Evolutionary conservation across 306 rosid genomes (phyloP).

Genomic region (Cicer judaicum): DNA sequence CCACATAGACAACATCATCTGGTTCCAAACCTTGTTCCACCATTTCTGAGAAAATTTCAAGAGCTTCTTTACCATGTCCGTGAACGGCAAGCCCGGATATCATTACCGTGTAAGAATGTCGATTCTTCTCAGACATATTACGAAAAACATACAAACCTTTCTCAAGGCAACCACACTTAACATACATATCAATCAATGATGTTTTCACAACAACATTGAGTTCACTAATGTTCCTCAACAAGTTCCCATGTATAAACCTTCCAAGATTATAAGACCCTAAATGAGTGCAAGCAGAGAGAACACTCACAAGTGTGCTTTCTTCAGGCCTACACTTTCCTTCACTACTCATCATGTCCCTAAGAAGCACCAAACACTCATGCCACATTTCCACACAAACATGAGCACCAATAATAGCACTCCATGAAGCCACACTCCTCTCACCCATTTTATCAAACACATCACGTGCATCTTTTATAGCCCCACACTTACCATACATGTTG

Average conservation of each 20-base stretch:
- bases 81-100: conserved; percentile 84
- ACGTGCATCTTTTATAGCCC: conserved; percentile 50
- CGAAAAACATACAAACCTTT: conserved; percentile 61
- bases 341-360: conserved; percentile 61
- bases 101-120: conserved; percentile 70
- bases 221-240: conserved; percentile 69
- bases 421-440: conserved; percentile 75
- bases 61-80: conserved; percentile 76
- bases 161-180: conserved; percentile 76
- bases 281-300: conserved; percentile 84
- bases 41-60: conserved; percentile 69
- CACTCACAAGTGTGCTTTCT: conserved; percentile 76
- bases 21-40: conserved; percentile 66
- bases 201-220: conserved; percentile 81
- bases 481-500: conserved; percentile 76
- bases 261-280: conserved; percentile 76
- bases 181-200: conserved; percentile 81
- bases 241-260: conserved; percentile 68
- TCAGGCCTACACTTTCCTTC: conserved; percentile 72
- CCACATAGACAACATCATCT: conserved; percentile 68
- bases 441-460: conserved; percentile 59
- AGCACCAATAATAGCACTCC: conserved; percentile 87
- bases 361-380: conserved; percentile 70
- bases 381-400: conserved; percentile 71
- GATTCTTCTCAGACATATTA: conserved; percentile 68